phyloP scores from a whole-genome alignment of 306 rosid genomes.

The Casuarina equisetifolia region DNA sequence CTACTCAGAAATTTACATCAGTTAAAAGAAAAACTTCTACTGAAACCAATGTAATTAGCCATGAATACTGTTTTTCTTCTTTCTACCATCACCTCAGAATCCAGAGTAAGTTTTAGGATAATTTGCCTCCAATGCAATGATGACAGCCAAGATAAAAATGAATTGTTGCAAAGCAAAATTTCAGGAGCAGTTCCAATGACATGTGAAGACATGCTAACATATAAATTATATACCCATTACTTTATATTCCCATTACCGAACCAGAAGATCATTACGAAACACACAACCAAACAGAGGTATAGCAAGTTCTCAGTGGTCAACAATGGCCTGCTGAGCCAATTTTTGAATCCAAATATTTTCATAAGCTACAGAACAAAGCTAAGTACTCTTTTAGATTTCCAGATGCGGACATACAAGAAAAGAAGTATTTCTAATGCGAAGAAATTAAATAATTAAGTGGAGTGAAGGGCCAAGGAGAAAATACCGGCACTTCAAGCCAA shows the following conservation, averaged over 20 bases:
- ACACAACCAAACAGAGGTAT: background rate
- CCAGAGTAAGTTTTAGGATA: background rate
- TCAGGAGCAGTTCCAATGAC: background rate
- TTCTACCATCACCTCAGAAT: background rate
- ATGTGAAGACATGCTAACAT: background rate
- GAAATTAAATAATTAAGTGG: conserved; percentile 10
- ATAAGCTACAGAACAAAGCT: background rate
- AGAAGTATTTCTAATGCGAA: conserved; percentile 2
- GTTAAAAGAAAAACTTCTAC: background rate
- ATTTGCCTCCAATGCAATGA: background rate
- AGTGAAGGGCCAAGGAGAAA: conserved; percentile 15
- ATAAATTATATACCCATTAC: background rate
- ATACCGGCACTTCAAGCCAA: conserved; percentile 65
- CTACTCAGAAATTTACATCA: background rate
- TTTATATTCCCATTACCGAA: background rate
- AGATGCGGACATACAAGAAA: background rate
- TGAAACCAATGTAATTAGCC: background rate
- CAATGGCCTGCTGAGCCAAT: background rate
- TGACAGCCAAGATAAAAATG: background rate
- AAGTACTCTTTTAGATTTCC: background rate
- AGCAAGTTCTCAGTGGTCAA: background rate
- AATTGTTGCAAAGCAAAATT: background rate
- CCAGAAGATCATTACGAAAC: background rate
- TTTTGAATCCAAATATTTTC: background rate
- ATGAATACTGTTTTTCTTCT: background rate